Conservation (phyloP, 352 stramenopile genomes). For the Pythium brassicae region DNA sequence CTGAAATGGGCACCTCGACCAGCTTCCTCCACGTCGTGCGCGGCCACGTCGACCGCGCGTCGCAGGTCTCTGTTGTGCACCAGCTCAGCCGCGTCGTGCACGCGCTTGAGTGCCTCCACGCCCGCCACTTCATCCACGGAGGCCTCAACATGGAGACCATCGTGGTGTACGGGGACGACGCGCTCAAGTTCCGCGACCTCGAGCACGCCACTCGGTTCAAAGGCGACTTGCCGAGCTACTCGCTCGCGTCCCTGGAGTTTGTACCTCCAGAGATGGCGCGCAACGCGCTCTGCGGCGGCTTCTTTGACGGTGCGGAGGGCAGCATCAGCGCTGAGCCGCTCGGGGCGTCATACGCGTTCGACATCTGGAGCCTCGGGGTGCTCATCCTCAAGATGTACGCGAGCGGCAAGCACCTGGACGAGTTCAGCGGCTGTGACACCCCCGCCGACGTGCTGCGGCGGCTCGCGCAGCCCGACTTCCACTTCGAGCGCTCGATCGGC, state of each 20-base stretch:
- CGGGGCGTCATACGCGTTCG: slow-evolving; percentile 26
- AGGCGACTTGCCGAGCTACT: slow-evolving; percentile 12
- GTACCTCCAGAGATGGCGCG: slow-evolving; percentile 44
- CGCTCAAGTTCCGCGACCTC: slow-evolving; percentile 44
- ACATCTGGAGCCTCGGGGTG: slow-evolving; percentile 60
- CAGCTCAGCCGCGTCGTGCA: slow-evolving; percentile 33
- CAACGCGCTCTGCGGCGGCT: slow-evolving; percentile 21
- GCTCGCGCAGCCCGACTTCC: slow-evolving; percentile 20
- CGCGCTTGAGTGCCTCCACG: slow-evolving; percentile 41
- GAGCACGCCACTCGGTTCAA: slow-evolving; percentile 39
- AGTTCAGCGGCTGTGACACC: slow-evolving; percentile 34
- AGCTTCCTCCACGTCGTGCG: slow-evolving; percentile 34
- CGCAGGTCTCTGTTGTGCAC: slow-evolving; percentile 24
- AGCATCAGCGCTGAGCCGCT: slow-evolving; percentile 9
- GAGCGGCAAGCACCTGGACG: slow-evolving; percentile 33
- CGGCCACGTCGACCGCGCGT: slow-evolving; percentile 24
- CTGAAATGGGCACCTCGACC: slow-evolving; percentile 33
- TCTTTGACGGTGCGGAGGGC: slow-evolving; percentile 11
- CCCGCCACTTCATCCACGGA: slow-evolving; percentile 47
- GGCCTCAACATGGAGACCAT: slow-evolving; percentile 38
- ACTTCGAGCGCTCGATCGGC: slow-evolving; percentile 46
- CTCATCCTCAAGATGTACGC: slow-evolving; percentile 57
- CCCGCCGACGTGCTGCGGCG: slow-evolving; percentile 31
- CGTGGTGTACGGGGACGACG: slow-evolving; percentile 28
- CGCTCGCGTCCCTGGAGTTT: slow-evolving; percentile 25